phyloP scores from a whole-genome alignment of 768 basidiomycete species.

The Auricularia sp. region DNA sequence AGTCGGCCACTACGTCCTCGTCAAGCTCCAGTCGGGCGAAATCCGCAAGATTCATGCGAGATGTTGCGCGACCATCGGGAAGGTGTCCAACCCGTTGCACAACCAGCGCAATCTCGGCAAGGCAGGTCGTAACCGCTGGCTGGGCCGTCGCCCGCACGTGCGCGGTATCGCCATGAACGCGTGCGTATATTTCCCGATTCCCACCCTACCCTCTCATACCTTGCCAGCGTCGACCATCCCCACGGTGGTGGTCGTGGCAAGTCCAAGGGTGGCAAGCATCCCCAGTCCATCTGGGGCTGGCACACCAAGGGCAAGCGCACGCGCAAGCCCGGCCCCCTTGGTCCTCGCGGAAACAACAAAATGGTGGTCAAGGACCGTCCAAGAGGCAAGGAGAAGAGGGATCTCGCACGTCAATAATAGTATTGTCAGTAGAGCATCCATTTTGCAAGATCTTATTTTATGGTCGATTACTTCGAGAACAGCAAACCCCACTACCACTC shows the following conservation, averaged over 20 bases:
- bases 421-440: background rate
- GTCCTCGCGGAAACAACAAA: conserved; percentile 83
- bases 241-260: conserved; percentile 98
- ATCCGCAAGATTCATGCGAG: conserved; percentile 63
- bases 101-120: conserved; percentile 80
- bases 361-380: conserved; percentile 82
- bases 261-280: conserved; percentile 92
- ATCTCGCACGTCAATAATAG: conserved; percentile 3
- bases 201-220: background rate
- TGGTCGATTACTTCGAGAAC: too few species aligned
- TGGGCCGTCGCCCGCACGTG: conserved; percentile 75
- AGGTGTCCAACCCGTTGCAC: conserved; percentile 86
- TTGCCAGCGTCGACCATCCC: conserved; percentile 69
- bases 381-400: conserved; percentile 49
- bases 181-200: conserved; percentile 32
- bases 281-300: conserved; percentile 88
- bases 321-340: conserved; percentile 83
- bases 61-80: conserved; percentile 83
- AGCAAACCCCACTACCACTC: too few species aligned
- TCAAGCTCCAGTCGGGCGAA: conserved; percentile 87
- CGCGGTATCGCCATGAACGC: conserved; percentile 97
- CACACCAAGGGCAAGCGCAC: conserved; percentile 87
- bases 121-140: conserved; percentile 81
- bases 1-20: conserved; percentile 60
- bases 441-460: background rate